phyloP scores from a whole-genome alignment of 2,329 filamentous ascomycete species.

The Magnaporthiopsis poae region DNA sequence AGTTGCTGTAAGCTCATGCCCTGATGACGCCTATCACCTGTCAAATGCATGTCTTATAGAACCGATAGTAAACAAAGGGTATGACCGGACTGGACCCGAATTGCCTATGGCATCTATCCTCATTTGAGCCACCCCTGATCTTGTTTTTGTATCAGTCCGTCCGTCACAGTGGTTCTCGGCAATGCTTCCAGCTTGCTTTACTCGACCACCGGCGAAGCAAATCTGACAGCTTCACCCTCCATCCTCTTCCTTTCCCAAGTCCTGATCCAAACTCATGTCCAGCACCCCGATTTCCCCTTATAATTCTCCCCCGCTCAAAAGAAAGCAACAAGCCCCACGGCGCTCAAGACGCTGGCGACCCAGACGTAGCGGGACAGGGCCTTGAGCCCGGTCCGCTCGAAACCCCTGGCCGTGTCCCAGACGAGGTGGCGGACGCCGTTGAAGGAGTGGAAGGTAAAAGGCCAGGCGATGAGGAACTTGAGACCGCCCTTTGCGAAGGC shows the following conservation, averaged over 20 bases:
- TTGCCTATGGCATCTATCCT: neutral
- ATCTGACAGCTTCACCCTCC: neutral
- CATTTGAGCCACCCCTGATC: neutral
- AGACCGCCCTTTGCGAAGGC: conserved; percentile 46
- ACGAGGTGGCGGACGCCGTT: conserved; percentile 46
- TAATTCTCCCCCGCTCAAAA: conserved; percentile 17
- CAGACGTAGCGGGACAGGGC: conserved; percentile 39
- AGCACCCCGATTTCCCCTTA: neutral
- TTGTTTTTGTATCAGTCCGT: neutral
- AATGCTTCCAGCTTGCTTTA: neutral
- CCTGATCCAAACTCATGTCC: neutral
- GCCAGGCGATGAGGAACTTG: conserved; percentile 49
- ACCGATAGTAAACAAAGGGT: neutral
- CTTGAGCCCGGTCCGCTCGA: conserved; percentile 36
- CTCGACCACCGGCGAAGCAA: neutral
- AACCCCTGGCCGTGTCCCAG: conserved; percentile 43
- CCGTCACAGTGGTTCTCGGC: neutral
- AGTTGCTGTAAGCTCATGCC: neutral
- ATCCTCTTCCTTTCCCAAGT: neutral
- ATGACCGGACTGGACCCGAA: neutral
- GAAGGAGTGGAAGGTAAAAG: conserved; percentile 48
- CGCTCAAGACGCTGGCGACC: conserved; percentile 33
- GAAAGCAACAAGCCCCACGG: conserved; percentile 35
- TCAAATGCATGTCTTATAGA: neutral
- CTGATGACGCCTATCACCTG: neutral